Base-by-base conservation (phyloP, 306 rosid species). In the Albizia julibrissin region DNA sequence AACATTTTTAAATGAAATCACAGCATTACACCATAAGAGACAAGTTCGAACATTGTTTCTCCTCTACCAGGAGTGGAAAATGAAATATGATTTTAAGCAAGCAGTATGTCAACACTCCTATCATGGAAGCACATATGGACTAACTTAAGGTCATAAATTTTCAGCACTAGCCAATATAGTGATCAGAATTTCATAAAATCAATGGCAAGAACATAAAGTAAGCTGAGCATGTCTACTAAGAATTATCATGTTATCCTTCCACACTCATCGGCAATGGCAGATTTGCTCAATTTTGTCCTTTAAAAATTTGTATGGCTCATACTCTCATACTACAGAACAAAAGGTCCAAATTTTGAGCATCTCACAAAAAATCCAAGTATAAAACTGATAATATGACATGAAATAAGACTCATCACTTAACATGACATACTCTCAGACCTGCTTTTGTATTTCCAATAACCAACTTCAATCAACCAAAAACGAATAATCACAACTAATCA, bases 381-480 rank as follows among this genome's bases (percentile, higher is more conserved):
- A 10, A 75, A 75, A 39, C 42, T 40, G 18, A 19, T 22, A 50
- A 12, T 6, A 39, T 24, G 19, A 54, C 8, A 52, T 26, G 43
- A 69, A 42, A 78, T 24, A 49, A 67, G 29, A 34, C 50, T 21
- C 46, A 15, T 54, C 80, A 31, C n/a, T 56, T 40, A 9, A 33
- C 46, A 10, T 14, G 11, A 47, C 69, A 40, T 6, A 26, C 52
- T 39, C 18, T 34, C 64, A 56, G 64, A 56, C 4, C 26, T 18
- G 8, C 58, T 50, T 56, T 56, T 19, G 70, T 39, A 76, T 54
- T 54, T n/a, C 50, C 33, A 43, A 62, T 33, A 82, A 79, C 64
- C 70, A 62, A 56, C 78, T 73, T 81, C 44, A 56, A 77, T 42
- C 68, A 67, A 67, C 74, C 76, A 77, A 82, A 22, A 78, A 34